Evolutionary conservation across 371 early-diverging fungal genomes (phyloP), one percentile per base, ranked within the genome.

Genomic region (Saksenaea oblongispora): DNA sequence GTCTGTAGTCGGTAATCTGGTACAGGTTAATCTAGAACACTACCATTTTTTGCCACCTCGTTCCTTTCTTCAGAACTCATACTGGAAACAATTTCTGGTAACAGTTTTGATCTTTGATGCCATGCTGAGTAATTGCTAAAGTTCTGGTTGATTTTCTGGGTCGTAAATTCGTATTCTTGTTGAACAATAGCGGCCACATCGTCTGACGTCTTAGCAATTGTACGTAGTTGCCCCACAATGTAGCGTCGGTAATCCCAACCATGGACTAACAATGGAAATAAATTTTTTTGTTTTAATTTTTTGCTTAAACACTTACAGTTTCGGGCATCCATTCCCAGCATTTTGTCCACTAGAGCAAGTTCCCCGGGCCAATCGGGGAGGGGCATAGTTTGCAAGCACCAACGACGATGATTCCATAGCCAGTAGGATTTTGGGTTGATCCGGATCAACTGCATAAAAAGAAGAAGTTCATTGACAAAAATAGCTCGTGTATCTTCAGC

Each of bases 51-150:
- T 3, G 78, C 82, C 7, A 79, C 67, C 28, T 61, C 31, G 14
- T 79, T 77, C 53, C 57, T 72, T 51, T 82, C 83, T 34, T 83
- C 74, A 7, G 63, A 58, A 17, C 76, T 65, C 76, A 80, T 75
- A 0, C 71, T 57, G 9, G 65, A 35, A 1, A 90, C 84, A 28
- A 90, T 73, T 14, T 80, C 72, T 15, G 91, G 89, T 13, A 96
- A 71, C 4, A 95, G 72, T 59, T 92, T 94, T 60, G 90, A 90
- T 34, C 98, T 76, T 67, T 95, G 91, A 71, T 97, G 96, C 98
- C 98, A 98, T n/a, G 97, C 97, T 3, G 96, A 93, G 67, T 90
- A 95, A 77, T 98, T 98, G 34, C 95, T 93, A 72, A 95, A 96
- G 73, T 90, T 93, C 69, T 91, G 88, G 34, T 84, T 78, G 67